A percentile compares a stretch with the other conserved stretches of the same genome.
Evolutionary conservation across 352 stramenopile genomes (phyloP).

Genomic region (Phytophthora gonapodyides): DNA sequence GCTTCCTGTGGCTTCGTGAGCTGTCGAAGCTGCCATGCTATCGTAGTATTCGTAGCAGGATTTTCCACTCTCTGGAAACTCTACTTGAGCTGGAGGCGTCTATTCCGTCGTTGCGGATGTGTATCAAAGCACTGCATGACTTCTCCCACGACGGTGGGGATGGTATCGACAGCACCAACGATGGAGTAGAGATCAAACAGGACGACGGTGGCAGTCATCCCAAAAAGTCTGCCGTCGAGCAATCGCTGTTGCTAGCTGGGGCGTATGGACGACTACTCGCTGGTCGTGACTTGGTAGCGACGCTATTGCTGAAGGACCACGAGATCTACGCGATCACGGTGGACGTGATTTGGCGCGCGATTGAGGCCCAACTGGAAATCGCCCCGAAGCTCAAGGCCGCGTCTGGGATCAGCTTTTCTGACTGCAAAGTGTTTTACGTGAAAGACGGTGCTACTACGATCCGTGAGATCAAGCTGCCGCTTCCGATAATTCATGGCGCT

Average conservation of each 20-base stretch:
- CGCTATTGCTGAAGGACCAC: conserved; percentile 60
- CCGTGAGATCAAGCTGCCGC: conserved; percentile 77
- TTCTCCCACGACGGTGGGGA: conserved; percentile 57
- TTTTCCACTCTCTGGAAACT: conserved; percentile 71
- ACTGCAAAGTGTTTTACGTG: conserved; percentile 86
- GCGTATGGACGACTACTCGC: conserved; percentile 74
- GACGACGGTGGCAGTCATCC: conserved; percentile 22
- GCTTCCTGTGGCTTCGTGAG: conserved; percentile 73
- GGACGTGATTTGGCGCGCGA: conserved; percentile 75
- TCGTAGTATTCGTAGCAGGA: conserved; percentile 48
- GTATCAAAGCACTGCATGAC: conserved; percentile 66
- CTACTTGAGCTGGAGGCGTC: conserved; percentile 77
- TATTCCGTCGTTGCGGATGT: conserved; percentile 63
- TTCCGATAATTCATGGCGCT: conserved; percentile 68
- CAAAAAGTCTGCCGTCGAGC: conserved; percentile 52
- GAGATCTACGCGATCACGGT: conserved; percentile 64
- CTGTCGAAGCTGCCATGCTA: conserved; percentile 76
- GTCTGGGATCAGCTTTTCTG: conserved; percentile 59
- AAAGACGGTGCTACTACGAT: conserved; percentile 62
- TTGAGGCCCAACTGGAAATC: conserved; percentile 65
- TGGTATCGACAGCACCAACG: conserved; percentile 4
- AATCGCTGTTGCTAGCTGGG: conserved; percentile 60
- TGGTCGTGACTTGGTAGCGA: conserved; percentile 64
- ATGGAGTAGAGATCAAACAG: conserved; percentile 19
- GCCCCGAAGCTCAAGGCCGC: conserved; percentile 58